These are phyloP conservation scores for Suillus lakei DNA, from an alignment of 768 basidiomycete genomes.

Conservation along the genomic window DNA sequence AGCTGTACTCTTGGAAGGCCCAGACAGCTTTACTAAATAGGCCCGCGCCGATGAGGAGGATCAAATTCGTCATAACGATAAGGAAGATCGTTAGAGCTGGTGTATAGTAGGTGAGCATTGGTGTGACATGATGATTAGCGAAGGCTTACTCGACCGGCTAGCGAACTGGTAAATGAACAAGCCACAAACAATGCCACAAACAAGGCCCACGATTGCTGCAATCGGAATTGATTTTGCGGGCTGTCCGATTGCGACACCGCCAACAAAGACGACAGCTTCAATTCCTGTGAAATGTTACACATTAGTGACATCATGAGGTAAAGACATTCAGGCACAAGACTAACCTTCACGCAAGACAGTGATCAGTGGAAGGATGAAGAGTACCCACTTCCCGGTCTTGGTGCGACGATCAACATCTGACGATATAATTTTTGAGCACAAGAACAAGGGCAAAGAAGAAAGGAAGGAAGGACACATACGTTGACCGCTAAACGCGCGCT, in stretches of 20 bases:
- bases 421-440: not conserved
- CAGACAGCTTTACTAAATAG: slow-evolving; percentile 83
- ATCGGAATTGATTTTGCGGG: slow-evolving; percentile 87
- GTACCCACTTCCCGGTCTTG: slow-evolving; percentile 76
- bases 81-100: slow-evolving; percentile 85
- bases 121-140: not conserved
- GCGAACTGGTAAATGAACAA: slow-evolving; percentile 82
- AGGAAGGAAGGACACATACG: slow-evolving; percentile 40
- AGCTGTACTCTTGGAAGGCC: slow-evolving; percentile 71
- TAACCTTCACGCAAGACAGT: slow-evolving; percentile 92
- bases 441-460: not conserved
- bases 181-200: slow-evolving; percentile 77
- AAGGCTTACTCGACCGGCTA: slow-evolving; percentile 63
- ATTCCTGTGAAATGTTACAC: slow-evolving; percentile 49
- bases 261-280: slow-evolving; percentile 93
- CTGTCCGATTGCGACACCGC: slow-evolving; percentile 88
- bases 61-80: slow-evolving; percentile 86
- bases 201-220: slow-evolving; percentile 83
- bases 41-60: slow-evolving; percentile 93
- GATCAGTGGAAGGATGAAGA: slow-evolving; percentile 89
- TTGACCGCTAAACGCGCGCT: slow-evolving; percentile 70
- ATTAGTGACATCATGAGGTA: not conserved
- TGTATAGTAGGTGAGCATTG: not conserved
- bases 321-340: not conserved
- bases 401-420: slow-evolving; percentile 52